Evolutionary conservation across 352 stramenopile genomes (phyloP).

Genomic region (Halophytophthora polymorphica): DNA sequence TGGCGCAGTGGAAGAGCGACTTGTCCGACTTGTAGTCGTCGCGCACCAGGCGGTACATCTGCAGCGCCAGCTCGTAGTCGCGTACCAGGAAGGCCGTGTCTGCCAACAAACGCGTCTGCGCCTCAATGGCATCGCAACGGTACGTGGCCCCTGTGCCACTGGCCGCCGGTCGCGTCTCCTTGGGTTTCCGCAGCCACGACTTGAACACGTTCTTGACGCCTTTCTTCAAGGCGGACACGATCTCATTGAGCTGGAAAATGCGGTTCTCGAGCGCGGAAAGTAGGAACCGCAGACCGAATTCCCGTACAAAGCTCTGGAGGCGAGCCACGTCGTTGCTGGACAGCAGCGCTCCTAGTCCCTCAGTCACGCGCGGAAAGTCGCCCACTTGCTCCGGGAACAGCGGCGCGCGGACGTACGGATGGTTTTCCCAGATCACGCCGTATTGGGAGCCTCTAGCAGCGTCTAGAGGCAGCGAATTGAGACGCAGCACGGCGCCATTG

Average conservation of each 20-base stretch:
- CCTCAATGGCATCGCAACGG: slow-evolving; percentile 84
- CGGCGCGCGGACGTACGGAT: slow-evolving; percentile 61
- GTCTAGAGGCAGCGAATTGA: slow-evolving; percentile 63
- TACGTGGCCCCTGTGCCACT: slow-evolving; percentile 42
- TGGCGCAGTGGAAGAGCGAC: slow-evolving; percentile 74
- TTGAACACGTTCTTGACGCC: slow-evolving; percentile 92
- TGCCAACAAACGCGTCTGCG: slow-evolving; percentile 84
- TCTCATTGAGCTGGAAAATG: slow-evolving; percentile 85
- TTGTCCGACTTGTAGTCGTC: slow-evolving; percentile 92
- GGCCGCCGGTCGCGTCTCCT: slow-evolving; percentile 41
- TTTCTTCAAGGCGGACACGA: slow-evolving; percentile 89
- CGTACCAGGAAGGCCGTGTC: slow-evolving; percentile 89
- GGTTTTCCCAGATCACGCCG: slow-evolving; percentile 36
- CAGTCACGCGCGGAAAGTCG: slow-evolving; percentile 26
- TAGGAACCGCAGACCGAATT: slow-evolving; percentile 77
- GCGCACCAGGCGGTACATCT: slow-evolving; percentile 89
- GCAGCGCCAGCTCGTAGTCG: slow-evolving; percentile 87
- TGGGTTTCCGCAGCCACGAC: slow-evolving; percentile 89
- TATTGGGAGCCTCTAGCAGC: slow-evolving; percentile 26
- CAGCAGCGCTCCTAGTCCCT: slow-evolving; percentile 40
- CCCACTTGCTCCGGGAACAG: slow-evolving; percentile 38
- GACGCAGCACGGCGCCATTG: slow-evolving; percentile 51
- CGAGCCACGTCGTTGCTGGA: slow-evolving; percentile 66
- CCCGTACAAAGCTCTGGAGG: slow-evolving; percentile 67
- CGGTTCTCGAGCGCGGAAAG: slow-evolving; percentile 78